Percentiles rank a stretch among this genome's conserved stretches.
phyloP scores from a whole-genome alignment of 768 basidiomycete species.

The Boletus vinaceobasis region DNA sequence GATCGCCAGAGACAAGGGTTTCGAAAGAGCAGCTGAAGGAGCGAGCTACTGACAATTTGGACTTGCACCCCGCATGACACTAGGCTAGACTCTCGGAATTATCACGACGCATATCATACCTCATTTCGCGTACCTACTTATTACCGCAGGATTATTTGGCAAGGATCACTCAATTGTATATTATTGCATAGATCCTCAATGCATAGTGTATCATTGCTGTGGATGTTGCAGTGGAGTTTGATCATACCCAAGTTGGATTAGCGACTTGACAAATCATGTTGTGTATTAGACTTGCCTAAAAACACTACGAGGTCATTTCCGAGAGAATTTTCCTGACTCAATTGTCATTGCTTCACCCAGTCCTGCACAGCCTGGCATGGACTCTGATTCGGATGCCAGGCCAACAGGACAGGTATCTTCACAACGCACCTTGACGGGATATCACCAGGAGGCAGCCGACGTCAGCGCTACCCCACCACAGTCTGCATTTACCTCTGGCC shows the following conservation, averaged over 20 bases:
- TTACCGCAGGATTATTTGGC: conserved; percentile 9
- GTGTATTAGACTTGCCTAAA: not conserved
- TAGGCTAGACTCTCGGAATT: not conserved
- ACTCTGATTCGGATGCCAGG: conserved; percentile 10
- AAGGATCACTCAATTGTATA: conserved; percentile 10
- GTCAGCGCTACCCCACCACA: conserved; percentile 2
- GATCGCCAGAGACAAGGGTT: conserved; percentile 7
- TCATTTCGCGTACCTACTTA: not conserved
- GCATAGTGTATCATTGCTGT: conserved; percentile 9
- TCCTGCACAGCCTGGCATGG: conserved; percentile 16
- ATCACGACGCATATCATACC: not conserved
- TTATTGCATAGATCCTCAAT: conserved; percentile 6
- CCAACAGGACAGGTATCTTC: conserved; percentile 10
- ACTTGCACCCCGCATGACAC: conserved; percentile 2
- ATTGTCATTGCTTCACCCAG: not conserved
- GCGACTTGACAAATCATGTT: not conserved
- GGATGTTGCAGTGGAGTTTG: not conserved
- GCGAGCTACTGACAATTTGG: not conserved
- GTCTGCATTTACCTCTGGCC: conserved; percentile 5
- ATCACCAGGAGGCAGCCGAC: conserved; percentile 14
- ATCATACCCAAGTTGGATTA: not conserved
- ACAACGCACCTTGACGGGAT: conserved; percentile 11
- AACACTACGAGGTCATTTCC: not conserved
- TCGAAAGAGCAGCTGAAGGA: conserved; percentile 3
- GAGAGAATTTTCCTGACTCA: not conserved